phyloP scores from a whole-genome alignment of 2,329 filamentous ascomycete species.

The Nemania serpens region DNA sequence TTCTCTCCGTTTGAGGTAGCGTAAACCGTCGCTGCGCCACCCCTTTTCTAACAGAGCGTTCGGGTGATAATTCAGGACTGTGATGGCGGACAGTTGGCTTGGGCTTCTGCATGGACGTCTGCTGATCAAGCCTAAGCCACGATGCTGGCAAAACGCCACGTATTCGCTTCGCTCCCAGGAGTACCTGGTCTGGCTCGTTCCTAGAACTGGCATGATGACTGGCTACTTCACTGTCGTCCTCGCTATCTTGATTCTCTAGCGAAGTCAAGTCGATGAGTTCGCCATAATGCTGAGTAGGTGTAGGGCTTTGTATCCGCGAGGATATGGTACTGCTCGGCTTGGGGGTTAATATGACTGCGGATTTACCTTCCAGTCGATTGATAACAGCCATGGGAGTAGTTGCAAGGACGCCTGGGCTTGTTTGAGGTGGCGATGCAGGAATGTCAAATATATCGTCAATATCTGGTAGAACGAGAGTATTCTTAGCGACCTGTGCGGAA shows the following conservation, averaged over 20 bases:
- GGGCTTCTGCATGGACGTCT: slow-evolving; percentile 42
- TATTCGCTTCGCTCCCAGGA: slow-evolving; percentile 50
- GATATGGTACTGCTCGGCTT: slow-evolving; percentile 38
- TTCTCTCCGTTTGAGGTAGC: slow-evolving; percentile 37
- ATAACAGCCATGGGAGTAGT: slow-evolving; percentile 29
- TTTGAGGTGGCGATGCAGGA: slow-evolving; percentile 47
- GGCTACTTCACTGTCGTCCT: slow-evolving; percentile 19
- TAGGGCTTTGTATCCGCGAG: slow-evolving; percentile 36
- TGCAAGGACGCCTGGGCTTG: slow-evolving; percentile 42
- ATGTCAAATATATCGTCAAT: slow-evolving; percentile 43
- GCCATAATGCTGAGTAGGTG: slow-evolving; percentile 25
- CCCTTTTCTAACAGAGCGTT: slow-evolving; percentile 50
- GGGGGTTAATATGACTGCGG: slow-evolving; percentile 32
- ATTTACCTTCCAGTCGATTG: slow-evolving; percentile 16
- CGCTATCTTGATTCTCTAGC: slow-evolving; percentile 27
- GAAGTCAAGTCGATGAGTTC: slow-evolving; percentile 38
- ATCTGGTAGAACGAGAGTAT: slow-evolving; percentile 23
- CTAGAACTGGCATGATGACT: slow-evolving; percentile 41
- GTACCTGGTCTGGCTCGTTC: slow-evolving; percentile 43
- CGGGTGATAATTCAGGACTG: slow-evolving; percentile 44
- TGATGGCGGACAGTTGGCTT: slow-evolving; percentile 39
- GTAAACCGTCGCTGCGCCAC: slow-evolving; percentile 53
- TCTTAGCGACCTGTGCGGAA: slow-evolving; percentile 13
- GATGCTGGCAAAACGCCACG: slow-evolving; percentile 69
- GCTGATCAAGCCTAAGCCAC: slow-evolving; percentile 65